Evolutionary conservation across 2,329 filamentous ascomycete genomes (phyloP).

Genomic region (Aureobasidium sp.): DNA sequence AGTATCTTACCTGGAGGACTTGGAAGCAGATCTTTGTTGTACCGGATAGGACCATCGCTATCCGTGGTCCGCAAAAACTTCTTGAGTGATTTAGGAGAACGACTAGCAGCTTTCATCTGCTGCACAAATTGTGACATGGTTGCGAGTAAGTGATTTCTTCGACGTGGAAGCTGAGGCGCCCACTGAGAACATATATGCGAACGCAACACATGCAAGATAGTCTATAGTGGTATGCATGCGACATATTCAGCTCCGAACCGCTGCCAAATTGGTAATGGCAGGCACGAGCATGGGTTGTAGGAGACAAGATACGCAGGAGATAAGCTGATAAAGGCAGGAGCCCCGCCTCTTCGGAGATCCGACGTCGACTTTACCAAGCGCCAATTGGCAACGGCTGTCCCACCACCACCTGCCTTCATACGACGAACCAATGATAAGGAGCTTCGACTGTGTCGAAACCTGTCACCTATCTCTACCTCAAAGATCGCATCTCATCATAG

Average conservation of each 20-base stretch:
- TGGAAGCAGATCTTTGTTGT: not conserved
- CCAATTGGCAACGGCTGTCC: not conserved
- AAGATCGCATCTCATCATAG: not conserved
- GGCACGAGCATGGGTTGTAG: not conserved
- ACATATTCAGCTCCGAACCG: not conserved
- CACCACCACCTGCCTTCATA: not conserved
- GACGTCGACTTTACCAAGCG: not conserved
- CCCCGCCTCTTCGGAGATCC: not conserved
- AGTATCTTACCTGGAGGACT: not conserved
- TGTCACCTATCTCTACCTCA: not conserved
- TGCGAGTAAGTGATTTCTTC: not conserved
- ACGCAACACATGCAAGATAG: not conserved
- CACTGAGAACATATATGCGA: not conserved
- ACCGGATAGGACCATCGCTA: not conserved
- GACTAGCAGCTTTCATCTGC: not conserved
- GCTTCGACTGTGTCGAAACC: not conserved
- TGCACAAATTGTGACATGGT: not conserved
- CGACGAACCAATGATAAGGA: not conserved
- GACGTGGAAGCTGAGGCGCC: not conserved
- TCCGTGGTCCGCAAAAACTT: not conserved
- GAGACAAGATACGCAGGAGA: not conserved
- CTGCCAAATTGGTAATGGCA: not conserved
- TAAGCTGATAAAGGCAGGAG: not conserved
- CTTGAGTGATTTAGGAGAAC: not conserved
- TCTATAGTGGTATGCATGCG: not conserved